Evolutionary conservation across 768 basidiomycete species (phyloP), one percentile per base, ranked within the genome.

Genomic region (Leucocoprinus leucothites): DNA sequence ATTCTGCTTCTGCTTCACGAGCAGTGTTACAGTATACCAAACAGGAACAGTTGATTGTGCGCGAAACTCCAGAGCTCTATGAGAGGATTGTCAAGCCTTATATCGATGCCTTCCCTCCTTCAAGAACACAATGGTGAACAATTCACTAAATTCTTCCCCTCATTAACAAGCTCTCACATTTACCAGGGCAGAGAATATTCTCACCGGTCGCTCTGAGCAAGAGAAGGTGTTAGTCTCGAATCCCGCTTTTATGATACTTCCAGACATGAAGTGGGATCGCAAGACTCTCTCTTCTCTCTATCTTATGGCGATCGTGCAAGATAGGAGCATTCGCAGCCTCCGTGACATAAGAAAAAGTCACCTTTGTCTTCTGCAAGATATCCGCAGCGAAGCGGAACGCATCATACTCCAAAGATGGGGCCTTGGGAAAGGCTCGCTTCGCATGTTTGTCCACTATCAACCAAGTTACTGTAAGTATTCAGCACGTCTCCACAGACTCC

Each of bases 241-340:
- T 11, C 68, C 80, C 0, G 75, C 79, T 4, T 97, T 89, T 63
- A 60, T 96, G 36, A 85, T 99, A 53, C 71, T 97, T 0, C 96
- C 96, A 0, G 96, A 99, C 70, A 89, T 97, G 84, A 98, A 98
- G 73, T 98, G 96, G 96, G 94, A 98, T 66, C 78, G 85, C 25
- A 80, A 74, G 21, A 89, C 84, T 0, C 60, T 89, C n/a, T 70
- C 82, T 0, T 81, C 91, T 1, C 76, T 99, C 50, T 98, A 99
- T 68, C 85, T 98, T 56, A 74, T 94, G 36, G 92, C 89, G 0
- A 79, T 99, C 55, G 81, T 79, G 0, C 79, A 82, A 31, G 82
- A 86, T 53, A 67, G 78, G 1, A 63, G 72, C 3, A 81, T 98
- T 19, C 77, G 77, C 25, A 88, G 85, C 41, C 69, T 98, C 6